phyloP scores from a whole-genome alignment of 495 filamentous ascomycete genomes.

The Podospora fimiseda region DNA sequence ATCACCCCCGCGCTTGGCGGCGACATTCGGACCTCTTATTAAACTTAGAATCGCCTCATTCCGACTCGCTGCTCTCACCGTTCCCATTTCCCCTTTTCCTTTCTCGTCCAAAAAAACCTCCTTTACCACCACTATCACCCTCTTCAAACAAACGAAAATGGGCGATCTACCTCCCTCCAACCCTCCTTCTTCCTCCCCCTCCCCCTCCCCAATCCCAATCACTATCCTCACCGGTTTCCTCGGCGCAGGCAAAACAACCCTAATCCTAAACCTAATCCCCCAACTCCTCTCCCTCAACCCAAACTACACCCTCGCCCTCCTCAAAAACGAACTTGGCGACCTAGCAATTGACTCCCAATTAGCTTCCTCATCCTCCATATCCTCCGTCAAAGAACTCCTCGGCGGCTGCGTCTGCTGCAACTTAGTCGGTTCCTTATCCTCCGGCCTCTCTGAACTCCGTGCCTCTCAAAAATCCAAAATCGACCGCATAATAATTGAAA shows the following conservation, averaged over 20 bases:
- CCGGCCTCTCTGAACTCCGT: constrained; percentile 74
- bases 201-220: constrained; percentile 61
- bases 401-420: constrained; percentile 99
- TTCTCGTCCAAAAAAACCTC: not conserved
- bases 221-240: constrained; percentile 95
- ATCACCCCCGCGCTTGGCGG: not conserved
- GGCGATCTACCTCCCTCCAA: not conserved
- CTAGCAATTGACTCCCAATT: constrained; percentile 88
- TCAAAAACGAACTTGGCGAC: constrained; percentile 98
- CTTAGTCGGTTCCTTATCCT: constrained; percentile 80
- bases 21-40: not conserved
- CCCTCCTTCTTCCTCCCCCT: not conserved
- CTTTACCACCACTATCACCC: not conserved
- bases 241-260: constrained; percentile 88
- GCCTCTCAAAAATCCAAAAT: constrained; percentile 50
- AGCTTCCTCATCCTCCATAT: constrained; percentile 69
- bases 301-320: constrained; percentile 77
- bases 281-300: constrained; percentile 63
- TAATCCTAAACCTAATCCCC: constrained; percentile 82
- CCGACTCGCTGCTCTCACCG: not conserved
- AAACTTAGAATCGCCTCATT: not conserved
- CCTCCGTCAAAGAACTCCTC: constrained; percentile 84
- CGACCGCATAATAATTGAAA: constrained; percentile 91
- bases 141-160: not conserved
- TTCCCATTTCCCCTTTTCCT: not conserved